These are phyloP conservation scores for Coprinellus micaceus DNA, from an alignment of 768 basidiomycete genomes.

Conservation along the genomic window DNA sequence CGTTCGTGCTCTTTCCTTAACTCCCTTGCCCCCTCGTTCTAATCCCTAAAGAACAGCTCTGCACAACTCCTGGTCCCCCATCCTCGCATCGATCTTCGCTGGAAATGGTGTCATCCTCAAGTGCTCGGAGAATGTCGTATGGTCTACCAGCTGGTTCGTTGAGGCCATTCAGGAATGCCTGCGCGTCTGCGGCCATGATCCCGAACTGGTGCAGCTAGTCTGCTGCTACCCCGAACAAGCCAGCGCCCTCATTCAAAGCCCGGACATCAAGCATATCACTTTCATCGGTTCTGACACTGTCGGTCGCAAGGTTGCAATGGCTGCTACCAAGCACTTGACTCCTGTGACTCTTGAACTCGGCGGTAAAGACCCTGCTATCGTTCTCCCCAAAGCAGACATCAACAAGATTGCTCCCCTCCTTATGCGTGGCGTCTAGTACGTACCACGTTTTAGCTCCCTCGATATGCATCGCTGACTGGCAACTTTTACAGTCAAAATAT, in stretches of 20 bases:
- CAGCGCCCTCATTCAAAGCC: slow-evolving; percentile 71
- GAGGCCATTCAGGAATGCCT: slow-evolving; percentile 75
- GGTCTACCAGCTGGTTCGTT: slow-evolving; percentile 85
- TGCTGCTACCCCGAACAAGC: slow-evolving; percentile 89
- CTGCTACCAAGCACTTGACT: slow-evolving; percentile 82
- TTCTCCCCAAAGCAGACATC: slow-evolving; percentile 83
- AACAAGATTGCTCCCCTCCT: slow-evolving; percentile 75
- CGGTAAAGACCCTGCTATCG: slow-evolving; percentile 90
- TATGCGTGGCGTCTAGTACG: slow-evolving; percentile 92
- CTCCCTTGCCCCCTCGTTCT: neutral
- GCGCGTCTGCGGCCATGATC: slow-evolving; percentile 75
- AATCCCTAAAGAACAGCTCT: slow-evolving; percentile 50
- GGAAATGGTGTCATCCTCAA: slow-evolving; percentile 91
- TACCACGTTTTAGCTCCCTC: slow-evolving; percentile 10
- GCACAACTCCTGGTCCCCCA: slow-evolving; percentile 93
- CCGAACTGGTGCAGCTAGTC: slow-evolving; percentile 87
- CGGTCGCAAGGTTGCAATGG: slow-evolving; percentile 77
- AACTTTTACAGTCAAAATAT: slow-evolving; percentile 66
- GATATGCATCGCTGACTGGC: neutral
- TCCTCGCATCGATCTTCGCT: slow-evolving; percentile 84
- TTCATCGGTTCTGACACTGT: slow-evolving; percentile 84
- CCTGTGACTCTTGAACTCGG: slow-evolving; percentile 94
- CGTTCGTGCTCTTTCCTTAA: slow-evolving; percentile 40
- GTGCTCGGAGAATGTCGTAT: slow-evolving; percentile 88
- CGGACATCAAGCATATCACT: slow-evolving; percentile 87